phyloP scores from a whole-genome alignment of 202 grass and related monocot genomes.

The Setaria italica region DNA sequence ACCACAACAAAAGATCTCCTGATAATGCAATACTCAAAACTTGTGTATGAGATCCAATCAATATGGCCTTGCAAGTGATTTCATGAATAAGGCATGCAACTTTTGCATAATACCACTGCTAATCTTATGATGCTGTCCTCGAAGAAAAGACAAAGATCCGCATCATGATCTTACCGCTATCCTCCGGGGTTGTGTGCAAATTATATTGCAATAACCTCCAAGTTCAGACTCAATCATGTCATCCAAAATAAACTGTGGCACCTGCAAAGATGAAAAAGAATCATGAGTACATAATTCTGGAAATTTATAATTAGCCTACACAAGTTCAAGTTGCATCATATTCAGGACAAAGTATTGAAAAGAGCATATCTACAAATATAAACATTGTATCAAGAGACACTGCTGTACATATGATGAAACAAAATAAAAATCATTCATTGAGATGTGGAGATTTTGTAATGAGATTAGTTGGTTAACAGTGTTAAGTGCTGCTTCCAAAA shows the following conservation, averaged over 20 bases:
- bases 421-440: not conserved
- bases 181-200: conserved; percentile 94
- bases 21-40: conserved; percentile 31
- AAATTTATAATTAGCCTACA: not conserved
- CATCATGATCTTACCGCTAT: conserved; percentile 71
- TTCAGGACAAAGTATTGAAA: conserved; percentile 10
- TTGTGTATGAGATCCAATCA: not conserved
- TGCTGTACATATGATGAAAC: not conserved
- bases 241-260: conserved; percentile 99
- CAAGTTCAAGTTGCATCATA: conserved; percentile 4
- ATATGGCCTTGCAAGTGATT: conserved; percentile 25
- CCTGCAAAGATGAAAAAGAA: conserved; percentile 64
- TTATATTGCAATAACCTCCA: conserved; percentile 87
- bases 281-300: conserved; percentile 23
- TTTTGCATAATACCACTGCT: conserved; percentile 18
- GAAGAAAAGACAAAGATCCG: conserved; percentile 3
- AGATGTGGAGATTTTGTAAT: conserved; percentile 1
- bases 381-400: conserved; percentile 10
- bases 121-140: conserved; percentile 24
- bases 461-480: not conserved
- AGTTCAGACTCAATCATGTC: conserved; percentile 92
- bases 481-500: not conserved
- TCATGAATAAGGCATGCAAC: conserved; percentile 41
- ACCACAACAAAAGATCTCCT: conserved; percentile 36
- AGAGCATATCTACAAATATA: not conserved